phyloP scores from a whole-genome alignment of 2,329 filamentous ascomycete species.

The Trichophyton mentagrophytes region DNA sequence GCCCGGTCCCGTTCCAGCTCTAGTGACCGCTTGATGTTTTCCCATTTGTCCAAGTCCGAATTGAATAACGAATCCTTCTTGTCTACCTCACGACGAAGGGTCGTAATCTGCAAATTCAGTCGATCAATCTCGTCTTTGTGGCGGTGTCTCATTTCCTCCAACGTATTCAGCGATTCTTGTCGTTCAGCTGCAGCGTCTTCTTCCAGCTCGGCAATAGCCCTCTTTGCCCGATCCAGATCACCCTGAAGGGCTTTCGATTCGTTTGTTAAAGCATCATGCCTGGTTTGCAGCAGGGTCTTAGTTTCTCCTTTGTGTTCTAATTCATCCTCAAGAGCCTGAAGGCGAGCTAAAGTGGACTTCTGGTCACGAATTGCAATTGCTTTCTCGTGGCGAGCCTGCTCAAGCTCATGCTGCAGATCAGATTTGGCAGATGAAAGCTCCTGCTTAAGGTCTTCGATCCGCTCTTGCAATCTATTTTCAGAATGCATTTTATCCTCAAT shows the following conservation, averaged over 20 bases:
- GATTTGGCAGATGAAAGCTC: conserved; percentile 28
- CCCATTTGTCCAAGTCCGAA: conserved; percentile 61
- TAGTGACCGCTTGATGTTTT: conserved; percentile 51
- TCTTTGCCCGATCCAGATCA: conserved; percentile 42
- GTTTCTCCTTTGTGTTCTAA: conserved; percentile 46
- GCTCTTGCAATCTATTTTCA: conserved; percentile 28
- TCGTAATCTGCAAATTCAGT: conserved; percentile 45
- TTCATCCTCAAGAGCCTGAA: conserved; percentile 48
- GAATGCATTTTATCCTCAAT: conserved; percentile 34
- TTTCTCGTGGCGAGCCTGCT: conserved; percentile 31
- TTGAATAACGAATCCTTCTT: conserved; percentile 59
- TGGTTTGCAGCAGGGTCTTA: conserved; percentile 55
- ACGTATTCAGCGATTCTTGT: conserved; percentile 46
- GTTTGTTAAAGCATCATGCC: conserved; percentile 52
- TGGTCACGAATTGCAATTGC: conserved; percentile 36
- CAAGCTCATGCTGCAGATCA: conserved; percentile 33
- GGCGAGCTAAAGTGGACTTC: conserved; percentile 30
- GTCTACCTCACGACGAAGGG: conserved; percentile 51
- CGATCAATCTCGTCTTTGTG: conserved; percentile 44
- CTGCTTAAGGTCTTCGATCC: conserved; percentile 29
- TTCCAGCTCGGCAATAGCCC: conserved; percentile 37
- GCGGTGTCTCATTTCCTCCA: conserved; percentile 46
- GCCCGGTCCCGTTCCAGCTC: conserved; percentile 53
- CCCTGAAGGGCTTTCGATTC: conserved; percentile 56
- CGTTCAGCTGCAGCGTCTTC: conserved; percentile 41